phyloP scores from a whole-genome alignment of 2,329 filamentous ascomycete genomes.

The Apiospora koreana region DNA sequence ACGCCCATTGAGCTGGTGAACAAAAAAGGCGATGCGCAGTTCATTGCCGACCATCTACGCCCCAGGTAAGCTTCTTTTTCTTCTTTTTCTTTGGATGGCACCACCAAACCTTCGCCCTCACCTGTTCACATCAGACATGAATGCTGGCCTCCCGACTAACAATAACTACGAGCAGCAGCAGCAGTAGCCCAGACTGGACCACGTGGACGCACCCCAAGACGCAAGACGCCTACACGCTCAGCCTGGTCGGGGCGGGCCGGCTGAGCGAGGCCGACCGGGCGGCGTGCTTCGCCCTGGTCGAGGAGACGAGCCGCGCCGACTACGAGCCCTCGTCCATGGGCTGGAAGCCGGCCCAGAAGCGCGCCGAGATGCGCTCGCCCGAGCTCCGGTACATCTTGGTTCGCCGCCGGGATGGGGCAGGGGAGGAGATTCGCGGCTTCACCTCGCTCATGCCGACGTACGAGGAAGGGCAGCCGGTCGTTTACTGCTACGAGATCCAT shows the following conservation, averaged over 20 bases:
- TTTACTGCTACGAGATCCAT: slow-evolving; percentile 82
- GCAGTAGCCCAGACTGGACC: slow-evolving; percentile 20
- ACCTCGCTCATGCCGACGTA: slow-evolving; percentile 72
- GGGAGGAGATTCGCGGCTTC: slow-evolving; percentile 52
- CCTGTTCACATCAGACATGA: not conserved
- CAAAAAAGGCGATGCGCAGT: slow-evolving; percentile 46
- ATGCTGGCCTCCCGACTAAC: not conserved
- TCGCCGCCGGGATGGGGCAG: no score
- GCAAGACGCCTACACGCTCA: slow-evolving; percentile 41
- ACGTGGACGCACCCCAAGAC: slow-evolving; percentile 55
- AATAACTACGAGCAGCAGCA: not conserved
- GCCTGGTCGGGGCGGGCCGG: slow-evolving; percentile 40
- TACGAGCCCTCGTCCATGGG: slow-evolving; percentile 64
- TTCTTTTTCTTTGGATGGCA: not conserved
- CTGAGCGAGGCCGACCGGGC: slow-evolving; percentile 47
- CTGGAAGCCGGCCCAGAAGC: slow-evolving; percentile 65
- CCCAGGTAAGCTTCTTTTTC: slow-evolving; percentile 40
- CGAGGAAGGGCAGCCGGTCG: slow-evolving; percentile 64
- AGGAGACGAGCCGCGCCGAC: slow-evolving; percentile 62
- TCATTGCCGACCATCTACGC: slow-evolving; percentile 49
- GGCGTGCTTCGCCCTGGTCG: slow-evolving; percentile 58
- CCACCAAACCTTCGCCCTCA: not conserved
- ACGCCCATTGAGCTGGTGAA: slow-evolving; percentile 51
- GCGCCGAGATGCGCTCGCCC: slow-evolving; percentile 65
- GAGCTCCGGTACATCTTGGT: slow-evolving; percentile 72